Base-by-base conservation (phyloP, 176 grass and related monocot species). In the Coix lacrymajobi region DNA sequence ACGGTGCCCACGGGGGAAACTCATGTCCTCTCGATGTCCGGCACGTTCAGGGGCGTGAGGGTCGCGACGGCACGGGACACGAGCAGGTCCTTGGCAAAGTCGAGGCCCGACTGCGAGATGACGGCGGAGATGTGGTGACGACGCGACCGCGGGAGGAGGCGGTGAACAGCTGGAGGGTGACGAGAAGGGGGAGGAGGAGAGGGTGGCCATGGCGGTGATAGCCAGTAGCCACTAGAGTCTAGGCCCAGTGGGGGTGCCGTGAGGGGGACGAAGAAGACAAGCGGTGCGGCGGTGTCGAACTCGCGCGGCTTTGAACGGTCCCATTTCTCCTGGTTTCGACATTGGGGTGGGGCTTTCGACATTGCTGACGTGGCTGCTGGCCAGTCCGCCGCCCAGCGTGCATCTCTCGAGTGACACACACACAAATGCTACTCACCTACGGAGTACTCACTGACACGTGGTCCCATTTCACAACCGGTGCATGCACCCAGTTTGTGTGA, bases 1-100 rank as follows among this genome's bases (percentile, higher is more conserved):
- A 98, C 84, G 45, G 60, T 84, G 43, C 95, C 95, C 38, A 98
- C 11, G 24, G 33, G 92, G 92, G 58, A 98, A 86, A 65, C 73
- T 72, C 7, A 88, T 70, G 82, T 90, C 84, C 52, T 85, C 87
- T 93, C 72, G 77, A 98, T 93, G 87, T 95, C 86, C 38, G 90
- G 92, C 60, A 98, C 74, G 74, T 72, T 80, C 36, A 91, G 82
- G 10, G 62, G 87, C 52, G 74, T 74, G 51, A 98, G 91, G 36
- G 92, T 81, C 17, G 89, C 75, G 3, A 69, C 79, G 78, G 81
- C 92, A 62, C 75, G 81, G 72, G 89, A 82, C 38, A 98, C 83
- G 24, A 98, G 71, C 40, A 98, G 83, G 71, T 95, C 85, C 80
- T 98, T 98, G 65, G 80, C 92, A 61, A 95, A 98, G 79, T 83